Evolutionary conservation across 306 rosid genomes (phyloP).

Genomic region (Lithocarpus polystachyus): DNA sequence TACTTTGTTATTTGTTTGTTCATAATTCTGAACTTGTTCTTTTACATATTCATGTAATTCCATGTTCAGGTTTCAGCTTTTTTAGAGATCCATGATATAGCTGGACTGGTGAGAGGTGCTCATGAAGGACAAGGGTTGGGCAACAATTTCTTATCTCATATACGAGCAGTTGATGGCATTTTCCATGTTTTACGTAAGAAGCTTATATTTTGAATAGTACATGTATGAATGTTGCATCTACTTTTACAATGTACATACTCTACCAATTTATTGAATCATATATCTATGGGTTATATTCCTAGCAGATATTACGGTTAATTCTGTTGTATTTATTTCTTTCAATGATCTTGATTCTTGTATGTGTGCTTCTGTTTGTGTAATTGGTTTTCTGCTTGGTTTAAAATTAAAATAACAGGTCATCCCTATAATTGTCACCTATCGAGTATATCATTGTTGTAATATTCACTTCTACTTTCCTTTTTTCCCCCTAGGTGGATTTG

Average conservation of each 20-base stretch:
- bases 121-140: slow-evolving; percentile 98
- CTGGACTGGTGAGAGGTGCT: slow-evolving; percentile 97
- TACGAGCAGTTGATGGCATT: slow-evolving; percentile 98
- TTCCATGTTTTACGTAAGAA: slow-evolving; percentile 94
- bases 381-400: not conserved
- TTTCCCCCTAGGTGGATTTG: slow-evolving; percentile 75
- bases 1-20: slow-evolving; percentile 1
- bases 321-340: not conserved
- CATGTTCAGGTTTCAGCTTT: slow-evolving; percentile 76
- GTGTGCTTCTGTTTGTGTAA: not conserved
- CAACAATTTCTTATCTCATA: slow-evolving; percentile 94
- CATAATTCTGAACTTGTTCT: slow-evolving; percentile 5
- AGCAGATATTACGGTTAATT: not conserved
- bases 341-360: not conserved
- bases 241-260: not conserved
- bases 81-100: slow-evolving; percentile 94
- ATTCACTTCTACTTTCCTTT: not conserved
- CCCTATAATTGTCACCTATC: not conserved
- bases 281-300: not conserved
- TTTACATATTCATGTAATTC: slow-evolving; percentile 9
- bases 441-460: not conserved
- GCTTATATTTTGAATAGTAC: not conserved
- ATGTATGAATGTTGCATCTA: not conserved
- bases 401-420: not conserved
- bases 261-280: not conserved